Percentiles rank a stretch among this genome's conserved stretches.
phyloP scores from a whole-genome alignment of 768 basidiomycete genomes.

The Russula sp. region DNA sequence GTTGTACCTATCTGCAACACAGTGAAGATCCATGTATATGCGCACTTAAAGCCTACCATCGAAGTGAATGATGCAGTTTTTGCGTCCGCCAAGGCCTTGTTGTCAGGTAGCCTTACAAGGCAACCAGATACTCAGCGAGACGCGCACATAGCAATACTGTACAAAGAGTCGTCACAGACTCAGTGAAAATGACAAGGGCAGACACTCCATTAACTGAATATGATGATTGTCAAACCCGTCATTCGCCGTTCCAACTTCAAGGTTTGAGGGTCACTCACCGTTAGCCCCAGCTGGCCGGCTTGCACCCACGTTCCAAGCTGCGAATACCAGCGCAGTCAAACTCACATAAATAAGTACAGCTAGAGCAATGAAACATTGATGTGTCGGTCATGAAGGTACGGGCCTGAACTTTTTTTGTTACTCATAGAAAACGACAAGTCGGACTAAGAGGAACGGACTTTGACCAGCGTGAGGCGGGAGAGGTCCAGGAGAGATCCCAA shows the following conservation, averaged over 20 bases:
- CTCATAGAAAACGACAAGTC: slow-evolving; percentile 48
- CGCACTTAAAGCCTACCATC: too few relatives aligned
- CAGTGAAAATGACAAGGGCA: too few relatives aligned
- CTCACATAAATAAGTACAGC: slow-evolving; percentile 40
- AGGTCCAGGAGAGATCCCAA: not conserved
- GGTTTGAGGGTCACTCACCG: not conserved
- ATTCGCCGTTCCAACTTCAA: too few relatives aligned
- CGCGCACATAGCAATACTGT: too few relatives aligned
- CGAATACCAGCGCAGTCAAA: slow-evolving; percentile 11
- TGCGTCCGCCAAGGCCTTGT: slow-evolving; percentile 31
- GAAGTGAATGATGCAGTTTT: slow-evolving; percentile 1
- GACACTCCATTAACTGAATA: not conserved
- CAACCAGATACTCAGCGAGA: slow-evolving; percentile 23
- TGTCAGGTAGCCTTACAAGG: not conserved
- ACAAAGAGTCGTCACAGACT: too few relatives aligned
- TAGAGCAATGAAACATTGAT: not conserved
- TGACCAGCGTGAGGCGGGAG: slow-evolving; percentile 29
- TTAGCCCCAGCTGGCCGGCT: not conserved
- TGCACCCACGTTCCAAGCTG: slow-evolving; percentile 15
- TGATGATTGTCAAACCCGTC: too few relatives aligned
- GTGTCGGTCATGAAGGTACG: not conserved
- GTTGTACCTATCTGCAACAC: too few relatives aligned
- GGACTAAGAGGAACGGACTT: slow-evolving; percentile 51
- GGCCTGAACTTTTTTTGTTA: slow-evolving; percentile 29
- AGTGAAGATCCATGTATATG: too few relatives aligned